phyloP scores from a whole-genome alignment of 345 rosid genomes.

The Diplotaxis tenuifolia region DNA sequence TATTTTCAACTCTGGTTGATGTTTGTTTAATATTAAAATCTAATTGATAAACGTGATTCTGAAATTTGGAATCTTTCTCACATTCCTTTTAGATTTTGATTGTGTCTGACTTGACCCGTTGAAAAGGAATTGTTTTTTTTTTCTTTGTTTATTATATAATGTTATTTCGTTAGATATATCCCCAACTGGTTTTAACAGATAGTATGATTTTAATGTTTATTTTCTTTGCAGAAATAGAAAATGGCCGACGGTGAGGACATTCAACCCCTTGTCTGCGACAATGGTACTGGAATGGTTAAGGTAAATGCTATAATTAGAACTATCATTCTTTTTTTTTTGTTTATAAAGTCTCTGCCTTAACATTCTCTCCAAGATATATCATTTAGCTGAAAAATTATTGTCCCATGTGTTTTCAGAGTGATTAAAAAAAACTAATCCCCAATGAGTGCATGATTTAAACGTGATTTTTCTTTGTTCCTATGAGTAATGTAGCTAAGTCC shows the following conservation, averaged over 20 bases:
- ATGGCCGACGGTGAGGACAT: slow-evolving; percentile 34
- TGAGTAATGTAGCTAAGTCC: background rate
- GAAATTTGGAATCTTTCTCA: slow-evolving; percentile 21
- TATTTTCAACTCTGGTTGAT: background rate
- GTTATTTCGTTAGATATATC: background rate
- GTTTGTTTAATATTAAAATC: slow-evolving; percentile 5
- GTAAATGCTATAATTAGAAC: slow-evolving; percentile 25
- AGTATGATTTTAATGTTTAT: background rate
- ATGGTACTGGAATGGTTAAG: slow-evolving; percentile 93
- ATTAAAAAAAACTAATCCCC: background rate
- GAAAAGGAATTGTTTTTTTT: background rate
- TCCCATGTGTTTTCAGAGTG: background rate
- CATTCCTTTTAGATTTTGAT: slow-evolving; percentile 3
- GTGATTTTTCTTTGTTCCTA: background rate
- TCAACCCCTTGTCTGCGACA: slow-evolving; percentile 54
- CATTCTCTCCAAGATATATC: background rate
- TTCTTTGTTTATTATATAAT: background rate
- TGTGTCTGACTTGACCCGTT: background rate
- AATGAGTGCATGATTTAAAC: background rate
- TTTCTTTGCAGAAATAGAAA: slow-evolving; percentile 24
- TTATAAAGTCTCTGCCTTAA: background rate
- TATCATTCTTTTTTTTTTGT: too few species aligned
- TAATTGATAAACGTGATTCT: slow-evolving; percentile 9
- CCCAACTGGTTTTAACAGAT: slow-evolving; percentile 10
- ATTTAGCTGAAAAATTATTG: background rate